Evolutionary conservation across 148 eudicot genomes (phyloP).

Genomic region (Polygonum maritimum): DNA sequence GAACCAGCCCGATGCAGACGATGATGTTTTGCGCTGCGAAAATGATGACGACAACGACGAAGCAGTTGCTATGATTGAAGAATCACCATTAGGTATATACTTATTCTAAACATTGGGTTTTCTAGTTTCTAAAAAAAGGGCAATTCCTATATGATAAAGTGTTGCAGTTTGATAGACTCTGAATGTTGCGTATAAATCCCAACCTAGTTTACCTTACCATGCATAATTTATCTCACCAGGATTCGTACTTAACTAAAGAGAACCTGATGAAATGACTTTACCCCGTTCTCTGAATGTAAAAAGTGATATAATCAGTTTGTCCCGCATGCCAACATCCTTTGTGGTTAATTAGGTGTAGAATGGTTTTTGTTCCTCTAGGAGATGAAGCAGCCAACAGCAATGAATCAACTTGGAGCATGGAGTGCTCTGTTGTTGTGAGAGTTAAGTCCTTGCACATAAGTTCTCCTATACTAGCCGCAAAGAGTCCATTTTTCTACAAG

Average conservation of each 20-base stretch:
- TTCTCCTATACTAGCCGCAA: conserved; percentile 97
- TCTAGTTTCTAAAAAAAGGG: not conserved
- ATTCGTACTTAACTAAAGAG: not conserved
- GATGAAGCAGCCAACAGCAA: conserved; percentile 74
- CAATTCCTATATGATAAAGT: not conserved
- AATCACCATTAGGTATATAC: conserved; percentile 50
- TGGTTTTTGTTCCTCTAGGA: conserved; percentile 30
- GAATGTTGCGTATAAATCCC: not conserved
- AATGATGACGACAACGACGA: conserved; percentile 83
- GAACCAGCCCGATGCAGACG: conserved; percentile 61
- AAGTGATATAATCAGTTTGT: no score
- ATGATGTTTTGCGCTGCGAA: conserved; percentile 49
- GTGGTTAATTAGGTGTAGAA: not conserved
- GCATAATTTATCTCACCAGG: not conserved
- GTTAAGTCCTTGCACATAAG: conserved; percentile 83
- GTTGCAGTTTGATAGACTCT: not conserved
- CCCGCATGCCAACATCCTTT: not conserved
- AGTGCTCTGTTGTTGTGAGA: conserved; percentile 53
- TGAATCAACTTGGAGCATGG: conserved; percentile 84
- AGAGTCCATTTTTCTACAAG: conserved; percentile 96
- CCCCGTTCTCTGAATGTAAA: not conserved
- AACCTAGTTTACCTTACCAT: not conserved
- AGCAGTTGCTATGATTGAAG: conserved; percentile 69
- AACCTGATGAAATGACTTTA: not conserved
- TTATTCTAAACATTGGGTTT: not conserved